Evolutionary conservation across 768 basidiomycete genomes (phyloP).

Genomic region (Psilocybe subaeruginosa): DNA sequence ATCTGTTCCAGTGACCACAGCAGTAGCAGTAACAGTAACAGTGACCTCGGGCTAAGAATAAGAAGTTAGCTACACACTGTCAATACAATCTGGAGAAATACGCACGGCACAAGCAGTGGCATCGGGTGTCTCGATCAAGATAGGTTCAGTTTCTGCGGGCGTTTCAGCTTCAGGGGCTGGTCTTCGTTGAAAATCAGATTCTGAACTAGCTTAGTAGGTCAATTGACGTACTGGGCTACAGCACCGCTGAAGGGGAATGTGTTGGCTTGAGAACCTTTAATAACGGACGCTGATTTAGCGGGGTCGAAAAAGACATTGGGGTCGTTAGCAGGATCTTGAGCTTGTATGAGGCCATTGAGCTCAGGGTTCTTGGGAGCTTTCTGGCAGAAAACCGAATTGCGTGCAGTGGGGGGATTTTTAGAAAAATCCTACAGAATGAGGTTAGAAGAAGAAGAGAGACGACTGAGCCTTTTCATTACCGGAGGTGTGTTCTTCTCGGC

Average conservation of each 20-base stretch:
- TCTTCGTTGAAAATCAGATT: neutral
- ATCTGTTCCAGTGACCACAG: slow-evolving; percentile 27
- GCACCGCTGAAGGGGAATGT: slow-evolving; percentile 46
- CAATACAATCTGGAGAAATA: neutral
- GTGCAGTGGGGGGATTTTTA: slow-evolving; percentile 48
- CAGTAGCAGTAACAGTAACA: slow-evolving; percentile 35
- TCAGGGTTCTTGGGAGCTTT: slow-evolving; percentile 52
- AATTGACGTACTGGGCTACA: slow-evolving; percentile 10
- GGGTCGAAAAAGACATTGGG: slow-evolving; percentile 57
- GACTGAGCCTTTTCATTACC: slow-evolving; percentile 29
- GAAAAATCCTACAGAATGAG: slow-evolving; percentile 47
- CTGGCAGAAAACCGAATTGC: slow-evolving; percentile 64
- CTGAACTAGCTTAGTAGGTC: neutral
- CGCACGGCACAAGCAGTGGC: slow-evolving; percentile 26
- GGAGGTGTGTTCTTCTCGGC: slow-evolving; percentile 65
- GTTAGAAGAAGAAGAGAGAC: neutral
- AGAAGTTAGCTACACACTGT: neutral
- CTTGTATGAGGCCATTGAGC: slow-evolving; percentile 52
- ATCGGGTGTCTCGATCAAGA: slow-evolving; percentile 12
- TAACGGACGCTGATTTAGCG: slow-evolving; percentile 39
- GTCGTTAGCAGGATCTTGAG: slow-evolving; percentile 55
- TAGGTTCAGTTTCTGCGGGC: neutral
- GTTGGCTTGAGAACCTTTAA: slow-evolving; percentile 49
- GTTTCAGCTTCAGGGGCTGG: neutral
- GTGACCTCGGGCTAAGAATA: slow-evolving; percentile 32